Evolutionary conservation across 2,329 filamentous ascomycete genomes (phyloP).

Genomic region (Teratosphaeria destructans): DNA sequence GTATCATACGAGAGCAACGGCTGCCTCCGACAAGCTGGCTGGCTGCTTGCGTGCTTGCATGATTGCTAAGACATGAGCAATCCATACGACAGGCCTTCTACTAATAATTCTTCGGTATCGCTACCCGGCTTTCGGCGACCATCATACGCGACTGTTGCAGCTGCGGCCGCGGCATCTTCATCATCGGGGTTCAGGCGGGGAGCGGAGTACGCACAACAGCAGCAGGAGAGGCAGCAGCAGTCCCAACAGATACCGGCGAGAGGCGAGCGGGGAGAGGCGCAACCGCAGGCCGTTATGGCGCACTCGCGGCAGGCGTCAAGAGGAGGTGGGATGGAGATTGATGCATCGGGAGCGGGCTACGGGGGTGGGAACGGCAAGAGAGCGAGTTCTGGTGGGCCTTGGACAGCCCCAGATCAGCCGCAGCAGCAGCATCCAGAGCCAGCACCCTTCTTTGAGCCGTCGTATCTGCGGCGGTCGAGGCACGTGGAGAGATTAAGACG

Average conservation of each 20-base stretch:
- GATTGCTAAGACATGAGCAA: slow-evolving; percentile 29
- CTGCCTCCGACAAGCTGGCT: not conserved
- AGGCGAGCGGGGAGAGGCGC: slow-evolving; percentile 5
- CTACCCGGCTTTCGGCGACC: slow-evolving; percentile 35
- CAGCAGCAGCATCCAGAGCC: slow-evolving; percentile 14
- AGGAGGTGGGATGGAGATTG: slow-evolving; percentile 9
- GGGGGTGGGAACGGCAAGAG: not conserved
- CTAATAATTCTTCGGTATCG: not conserved
- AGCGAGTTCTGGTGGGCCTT: not conserved
- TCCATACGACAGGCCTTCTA: slow-evolving; percentile 29
- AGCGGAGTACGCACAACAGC: slow-evolving; percentile 26
- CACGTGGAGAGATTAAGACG: slow-evolving; percentile 64
- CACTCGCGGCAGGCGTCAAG: slow-evolving; percentile 2
- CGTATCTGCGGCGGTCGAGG: slow-evolving; percentile 67
- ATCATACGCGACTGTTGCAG: slow-evolving; percentile 53
- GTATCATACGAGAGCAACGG: too few relatives aligned
- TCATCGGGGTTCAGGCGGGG: not conserved
- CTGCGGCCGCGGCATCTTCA: not conserved
- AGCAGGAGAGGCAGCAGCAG: not conserved
- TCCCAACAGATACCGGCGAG: not conserved
- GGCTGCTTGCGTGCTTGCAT: not conserved
- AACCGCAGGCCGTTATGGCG: slow-evolving; percentile 5
- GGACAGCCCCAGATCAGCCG: not conserved
- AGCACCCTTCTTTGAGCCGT: slow-evolving; percentile 62
- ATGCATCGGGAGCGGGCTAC: slow-evolving; percentile 3